Evolutionary conservation across 1,139 yeast species (phyloP).

Genomic region (Candida gigantensis): DNA sequence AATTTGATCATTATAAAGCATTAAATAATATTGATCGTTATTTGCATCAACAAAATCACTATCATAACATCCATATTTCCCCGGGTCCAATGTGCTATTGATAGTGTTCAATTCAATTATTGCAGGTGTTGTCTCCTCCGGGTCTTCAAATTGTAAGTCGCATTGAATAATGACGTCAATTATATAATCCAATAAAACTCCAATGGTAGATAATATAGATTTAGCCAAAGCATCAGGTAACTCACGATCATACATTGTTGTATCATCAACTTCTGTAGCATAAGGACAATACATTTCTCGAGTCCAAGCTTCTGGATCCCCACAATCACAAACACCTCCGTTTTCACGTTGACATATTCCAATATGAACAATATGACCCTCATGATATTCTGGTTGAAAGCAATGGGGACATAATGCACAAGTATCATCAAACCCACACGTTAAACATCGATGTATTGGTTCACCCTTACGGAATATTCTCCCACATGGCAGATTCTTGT

Average conservation of each 20-base stretch:
- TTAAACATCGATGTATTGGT: slow-evolving; percentile 78
- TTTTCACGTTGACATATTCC: slow-evolving; percentile 76
- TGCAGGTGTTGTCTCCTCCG: slow-evolving; percentile 22
- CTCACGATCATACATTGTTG: slow-evolving; percentile 15
- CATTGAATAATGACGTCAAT: slow-evolving; percentile 65
- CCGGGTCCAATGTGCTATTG: slow-evolving; percentile 33
- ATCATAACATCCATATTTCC: slow-evolving; percentile 28
- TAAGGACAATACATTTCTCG: slow-evolving; percentile 39
- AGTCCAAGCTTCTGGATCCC: slow-evolving; percentile 64
- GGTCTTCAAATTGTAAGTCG: slow-evolving; percentile 38
- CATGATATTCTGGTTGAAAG: slow-evolving; percentile 68
- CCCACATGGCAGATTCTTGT: slow-evolving; percentile 75
- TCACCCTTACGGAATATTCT: slow-evolving; percentile 79
- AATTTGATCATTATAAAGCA: slow-evolving; percentile 77
- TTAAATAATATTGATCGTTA: slow-evolving; percentile 54
- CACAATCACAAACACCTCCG: slow-evolving; percentile 82
- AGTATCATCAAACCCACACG: slow-evolving; percentile 84
- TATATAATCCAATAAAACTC: slow-evolving; percentile 65
- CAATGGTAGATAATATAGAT: slow-evolving; percentile 47
- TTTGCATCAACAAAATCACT: slow-evolving; percentile 39
- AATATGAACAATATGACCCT: slow-evolving; percentile 74
- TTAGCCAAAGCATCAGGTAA: slow-evolving; percentile 37
- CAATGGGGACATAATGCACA: slow-evolving; percentile 85
- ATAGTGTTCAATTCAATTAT: slow-evolving; percentile 27
- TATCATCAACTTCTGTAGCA: slow-evolving; percentile 19